Conservation (phyloP, 169 alveolate genomes). For the Cardiosporidium cionae region DNA sequence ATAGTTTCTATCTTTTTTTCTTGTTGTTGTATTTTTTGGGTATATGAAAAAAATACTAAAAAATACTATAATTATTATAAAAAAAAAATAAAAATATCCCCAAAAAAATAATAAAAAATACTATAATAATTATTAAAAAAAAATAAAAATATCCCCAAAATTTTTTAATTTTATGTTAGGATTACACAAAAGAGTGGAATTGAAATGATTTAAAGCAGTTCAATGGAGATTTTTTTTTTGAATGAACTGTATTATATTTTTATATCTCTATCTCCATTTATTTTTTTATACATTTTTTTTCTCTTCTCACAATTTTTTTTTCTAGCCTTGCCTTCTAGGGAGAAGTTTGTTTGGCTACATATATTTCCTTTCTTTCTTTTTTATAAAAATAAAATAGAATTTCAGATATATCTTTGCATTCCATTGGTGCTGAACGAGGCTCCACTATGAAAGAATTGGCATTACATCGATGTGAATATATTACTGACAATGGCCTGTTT, state of each 20-base stretch:
- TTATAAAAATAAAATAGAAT: not conserved
- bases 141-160: too few relatives aligned
- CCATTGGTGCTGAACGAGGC: slow-evolving; percentile 11
- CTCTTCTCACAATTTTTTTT: not conserved
- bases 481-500: slow-evolving; percentile 3
- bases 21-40: too few relatives aligned
- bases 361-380: not conserved
- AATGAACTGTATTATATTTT: not conserved
- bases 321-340: not conserved
- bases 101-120: too few relatives aligned
- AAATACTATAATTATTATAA: too few relatives aligned
- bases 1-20: not conserved
- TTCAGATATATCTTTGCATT: slow-evolving; percentile 1
- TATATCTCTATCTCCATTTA: not conserved
- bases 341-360: not conserved
- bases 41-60: too few relatives aligned
- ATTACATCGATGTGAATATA: slow-evolving; percentile 7
- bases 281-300: not conserved
- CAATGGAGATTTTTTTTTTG: not conserved
- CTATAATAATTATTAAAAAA: too few relatives aligned
- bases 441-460: slow-evolving; percentile 7
- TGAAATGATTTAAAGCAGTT: not conserved
- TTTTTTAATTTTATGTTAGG: not conserved
- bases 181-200: not conserved
- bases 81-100: too few relatives aligned